phyloP scores from a whole-genome alignment of 1,139 yeast species.

The Yamadazyma dendronema region DNA sequence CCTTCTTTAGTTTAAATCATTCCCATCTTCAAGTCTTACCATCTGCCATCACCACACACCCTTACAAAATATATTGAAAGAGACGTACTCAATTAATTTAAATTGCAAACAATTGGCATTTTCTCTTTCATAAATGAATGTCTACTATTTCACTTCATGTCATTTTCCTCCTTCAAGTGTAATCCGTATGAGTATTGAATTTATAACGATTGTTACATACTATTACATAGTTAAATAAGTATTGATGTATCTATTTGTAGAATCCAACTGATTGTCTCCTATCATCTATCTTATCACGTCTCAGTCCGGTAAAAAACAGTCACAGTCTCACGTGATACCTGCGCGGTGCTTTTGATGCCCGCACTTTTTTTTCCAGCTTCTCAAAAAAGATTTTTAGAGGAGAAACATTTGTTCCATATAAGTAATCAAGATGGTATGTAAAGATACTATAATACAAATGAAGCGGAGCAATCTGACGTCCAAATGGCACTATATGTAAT shows the following conservation, averaged over 20 bases:
- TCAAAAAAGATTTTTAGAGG: slow-evolving; percentile 4
- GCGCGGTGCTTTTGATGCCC: slow-evolving; percentile 1
- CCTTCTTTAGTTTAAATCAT: no score
- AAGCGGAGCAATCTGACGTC: no score
- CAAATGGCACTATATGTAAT: no score
- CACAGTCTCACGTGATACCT: slow-evolving; percentile 4
- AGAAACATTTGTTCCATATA: slow-evolving; percentile 5
- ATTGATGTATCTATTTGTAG: not conserved
- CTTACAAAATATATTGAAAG: no score
- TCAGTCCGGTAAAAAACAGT: slow-evolving; percentile 5
- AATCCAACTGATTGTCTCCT: not conserved
- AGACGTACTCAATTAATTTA: no score
- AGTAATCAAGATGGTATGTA: slow-evolving; percentile 13
- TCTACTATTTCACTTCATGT: slow-evolving; percentile 1
- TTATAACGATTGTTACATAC: slow-evolving; percentile 2
- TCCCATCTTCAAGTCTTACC: no score
- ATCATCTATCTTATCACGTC: not conserved
- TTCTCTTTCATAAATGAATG: slow-evolving; percentile 1
- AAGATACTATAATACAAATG: not conserved
- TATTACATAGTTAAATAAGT: slow-evolving; percentile 5
- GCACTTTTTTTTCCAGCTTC: slow-evolving; percentile 3
- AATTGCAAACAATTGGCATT: no score
- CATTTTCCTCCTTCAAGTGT: slow-evolving; percentile 1
- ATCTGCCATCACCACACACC: no score
- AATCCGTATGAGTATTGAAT: not conserved